A percentile compares a stretch with the other conserved stretches of the same genome.
Conservation (phyloP, 768 basidiomycete genomes). For the Hericium alpestre region DNA sequence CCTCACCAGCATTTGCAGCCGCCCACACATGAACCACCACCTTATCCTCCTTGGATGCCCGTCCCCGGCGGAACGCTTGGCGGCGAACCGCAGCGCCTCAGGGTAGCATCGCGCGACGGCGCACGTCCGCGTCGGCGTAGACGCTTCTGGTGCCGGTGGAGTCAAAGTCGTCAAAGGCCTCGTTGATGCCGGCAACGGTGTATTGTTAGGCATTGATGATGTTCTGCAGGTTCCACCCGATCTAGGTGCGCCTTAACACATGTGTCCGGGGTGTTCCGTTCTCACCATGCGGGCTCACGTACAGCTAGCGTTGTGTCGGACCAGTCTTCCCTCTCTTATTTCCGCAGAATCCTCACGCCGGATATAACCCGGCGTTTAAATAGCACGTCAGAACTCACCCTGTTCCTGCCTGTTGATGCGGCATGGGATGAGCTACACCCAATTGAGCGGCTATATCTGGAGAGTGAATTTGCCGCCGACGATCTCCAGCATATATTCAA, state of each 20-base stretch:
- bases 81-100: conserved; percentile 69
- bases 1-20: conserved; percentile 50
- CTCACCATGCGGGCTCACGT: background rate
- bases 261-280: conserved; percentile 3
- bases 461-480: conserved; percentile 75
- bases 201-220: conserved; percentile 61
- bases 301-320: conserved; percentile 51
- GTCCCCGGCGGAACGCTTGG: conserved; percentile 74
- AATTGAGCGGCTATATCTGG: conserved; percentile 78
- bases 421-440: conserved; percentile 75
- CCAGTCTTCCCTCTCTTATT: conserved; percentile 58
- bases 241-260: conserved; percentile 43
- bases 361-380: conserved; percentile 50
- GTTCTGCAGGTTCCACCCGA: conserved; percentile 68
- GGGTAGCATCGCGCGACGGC: conserved; percentile 42
- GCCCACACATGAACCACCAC: conserved; percentile 60
- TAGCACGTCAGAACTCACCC: conserved; percentile 60
- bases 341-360: conserved; percentile 59
- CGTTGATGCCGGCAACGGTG: conserved; percentile 61
- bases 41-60: conserved; percentile 79
- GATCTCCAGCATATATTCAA: conserved; percentile 72
- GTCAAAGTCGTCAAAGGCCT: conserved; percentile 46
- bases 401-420: conserved; percentile 80
- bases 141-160: conserved; percentile 74
- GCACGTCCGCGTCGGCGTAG: conserved; percentile 55